phyloP scores from a whole-genome alignment of 2,329 filamentous ascomycete genomes.

The Alternaria burnsii region DNA sequence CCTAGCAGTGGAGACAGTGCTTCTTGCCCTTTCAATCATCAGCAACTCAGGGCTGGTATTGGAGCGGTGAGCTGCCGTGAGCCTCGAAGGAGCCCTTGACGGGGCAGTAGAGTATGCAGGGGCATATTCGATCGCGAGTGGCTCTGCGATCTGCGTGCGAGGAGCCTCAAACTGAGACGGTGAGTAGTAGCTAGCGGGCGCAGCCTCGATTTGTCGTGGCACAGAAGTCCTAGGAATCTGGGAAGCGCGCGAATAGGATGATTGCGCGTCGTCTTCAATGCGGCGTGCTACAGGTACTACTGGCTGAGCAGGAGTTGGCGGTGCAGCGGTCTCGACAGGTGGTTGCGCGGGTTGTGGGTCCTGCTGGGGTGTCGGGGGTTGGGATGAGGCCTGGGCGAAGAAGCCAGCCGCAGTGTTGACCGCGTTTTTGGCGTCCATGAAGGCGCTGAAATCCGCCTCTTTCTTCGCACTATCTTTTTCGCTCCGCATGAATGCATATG shows the following conservation, averaged over 20 bases:
- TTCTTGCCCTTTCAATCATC: conserved; percentile 33
- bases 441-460: conserved; percentile 52
- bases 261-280: conserved; percentile 51
- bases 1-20: conserved; percentile 25
- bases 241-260: conserved; percentile 40
- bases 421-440: conserved; percentile 43
- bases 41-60: conserved; percentile 43
- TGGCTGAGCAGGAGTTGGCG: conserved; percentile 27
- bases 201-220: conserved; percentile 51
- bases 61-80: conserved; percentile 38
- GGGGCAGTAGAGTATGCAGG: conserved; percentile 44
- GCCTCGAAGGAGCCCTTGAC: conserved; percentile 34
- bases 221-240: conserved; percentile 25
- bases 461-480: conserved; percentile 60
- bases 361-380: conserved; percentile 40
- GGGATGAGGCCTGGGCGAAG: conserved; percentile 38
- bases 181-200: conserved; percentile 46
- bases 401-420: conserved; percentile 41
- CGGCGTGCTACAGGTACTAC: conserved; percentile 42
- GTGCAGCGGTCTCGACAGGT: conserved; percentile 30
- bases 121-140: conserved; percentile 45
- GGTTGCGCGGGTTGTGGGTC: conserved; percentile 42
- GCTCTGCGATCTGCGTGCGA: conserved; percentile 35
- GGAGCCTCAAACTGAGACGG: conserved; percentile 43
- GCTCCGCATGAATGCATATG: conserved; percentile 75